Percentiles rank a stretch among this genome's conserved stretches.
Evolutionary conservation across 2,329 filamentous ascomycete species (phyloP).

Genomic region (Colletotrichum lupini): DNA sequence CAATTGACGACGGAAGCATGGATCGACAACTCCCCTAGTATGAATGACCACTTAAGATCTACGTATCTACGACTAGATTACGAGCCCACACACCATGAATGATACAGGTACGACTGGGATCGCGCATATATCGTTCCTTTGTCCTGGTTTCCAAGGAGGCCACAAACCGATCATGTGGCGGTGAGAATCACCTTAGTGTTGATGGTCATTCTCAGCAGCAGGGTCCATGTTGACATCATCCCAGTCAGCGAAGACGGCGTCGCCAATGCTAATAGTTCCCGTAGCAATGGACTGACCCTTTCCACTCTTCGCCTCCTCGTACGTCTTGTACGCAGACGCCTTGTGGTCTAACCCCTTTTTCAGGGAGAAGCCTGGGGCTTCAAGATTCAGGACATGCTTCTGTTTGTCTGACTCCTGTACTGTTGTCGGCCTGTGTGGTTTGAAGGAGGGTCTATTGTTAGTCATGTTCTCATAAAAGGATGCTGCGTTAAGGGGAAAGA

Average conservation of each 20-base stretch:
- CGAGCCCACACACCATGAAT: neutral
- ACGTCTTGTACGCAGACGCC: neutral
- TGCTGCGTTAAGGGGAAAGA: neutral
- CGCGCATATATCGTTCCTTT: neutral
- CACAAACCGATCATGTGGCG: neutral
- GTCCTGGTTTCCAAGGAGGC: neutral
- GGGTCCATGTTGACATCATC: neutral
- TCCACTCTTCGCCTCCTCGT: neutral
- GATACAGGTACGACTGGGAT: neutral
- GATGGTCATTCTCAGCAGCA: neutral
- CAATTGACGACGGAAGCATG: neutral
- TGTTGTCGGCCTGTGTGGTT: neutral
- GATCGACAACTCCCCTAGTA: neutral
- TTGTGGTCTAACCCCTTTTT: neutral
- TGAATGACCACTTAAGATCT: neutral
- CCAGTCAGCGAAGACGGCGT: neutral
- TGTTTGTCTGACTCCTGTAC: neutral
- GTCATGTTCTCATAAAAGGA: neutral
- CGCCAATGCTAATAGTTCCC: neutral
- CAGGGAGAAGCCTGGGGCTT: neutral
- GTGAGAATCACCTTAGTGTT: neutral
- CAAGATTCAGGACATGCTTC: neutral
- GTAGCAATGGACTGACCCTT: neutral
- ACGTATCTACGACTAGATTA: neutral
- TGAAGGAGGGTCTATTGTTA: neutral